Evolutionary conservation across 345 rosid species (phyloP), one percentile per base, ranked within the genome.

Genomic region (Alliaria petiolata): DNA sequence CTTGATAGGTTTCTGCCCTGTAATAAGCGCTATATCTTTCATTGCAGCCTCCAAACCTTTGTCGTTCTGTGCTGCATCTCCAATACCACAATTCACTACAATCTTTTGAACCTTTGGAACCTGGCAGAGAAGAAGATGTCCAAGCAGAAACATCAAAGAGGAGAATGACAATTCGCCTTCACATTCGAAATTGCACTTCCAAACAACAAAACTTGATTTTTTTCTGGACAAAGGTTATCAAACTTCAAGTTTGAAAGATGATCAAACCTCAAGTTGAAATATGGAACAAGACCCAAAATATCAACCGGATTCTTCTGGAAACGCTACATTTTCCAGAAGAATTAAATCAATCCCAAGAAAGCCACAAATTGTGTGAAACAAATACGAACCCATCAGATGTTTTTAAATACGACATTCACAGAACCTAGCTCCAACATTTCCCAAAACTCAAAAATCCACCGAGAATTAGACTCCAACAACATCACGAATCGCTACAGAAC

Each of bases 51-150:
- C 97, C 83, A 91, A 76, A 34, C 96, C 99, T 77, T 93, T 93
- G 16, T 92, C 84, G 57, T 91, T 93, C 74, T 89, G 96, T 0
- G 90, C 91, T 40, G 97, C 96, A 15, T 93, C 97, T 79, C 98
- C 97, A 63, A 93, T 91, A 61, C 99, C 99, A 76, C 97, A 93
- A 70, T 91, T 93, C 80, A 93, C 91, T 58, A 89, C 96, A 69
- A 91, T 78, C 85, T 91, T 91, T 53, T 86, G 84, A 20, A 89
- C 42, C 81, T 91, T 91, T 0, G 98, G 98, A 72, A 89, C 95
- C 97, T 89, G 66, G 25, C 15, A 34, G 43, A 47, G 16, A 22
- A 33, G 4, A 22, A 22, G 43, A 59, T 46, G 8, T 50, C 47
- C 73, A 67, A 59, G 44, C n/a, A n/a, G n/a, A n/a, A n/a, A n/a